Conservation (phyloP, 2,329 filamentous ascomycete species). For the Phyllosticta citrichinensis region DNA sequence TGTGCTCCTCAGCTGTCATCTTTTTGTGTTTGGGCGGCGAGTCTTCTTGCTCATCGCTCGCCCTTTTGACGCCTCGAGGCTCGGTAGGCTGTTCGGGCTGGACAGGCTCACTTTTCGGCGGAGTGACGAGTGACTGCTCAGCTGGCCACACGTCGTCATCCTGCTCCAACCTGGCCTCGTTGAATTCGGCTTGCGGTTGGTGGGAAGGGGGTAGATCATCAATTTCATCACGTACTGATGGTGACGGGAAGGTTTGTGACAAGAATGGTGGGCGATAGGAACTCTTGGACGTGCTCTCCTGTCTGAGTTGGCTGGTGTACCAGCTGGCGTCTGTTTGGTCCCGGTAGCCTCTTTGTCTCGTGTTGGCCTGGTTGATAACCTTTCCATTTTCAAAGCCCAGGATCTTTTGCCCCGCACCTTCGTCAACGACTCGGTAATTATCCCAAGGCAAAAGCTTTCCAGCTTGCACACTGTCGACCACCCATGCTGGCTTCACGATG, state of each 20-base stretch:
- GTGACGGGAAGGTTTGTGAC: constrained; percentile 18
- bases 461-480: constrained; percentile 77
- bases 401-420: constrained; percentile 72
- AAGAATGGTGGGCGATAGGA: constrained; percentile 18
- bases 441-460: constrained; percentile 79
- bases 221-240: constrained; percentile 17
- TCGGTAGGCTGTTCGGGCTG: not conserved
- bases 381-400: constrained; percentile 54
- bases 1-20: constrained; percentile 87
- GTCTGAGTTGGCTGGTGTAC: constrained; percentile 63
- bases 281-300: constrained; percentile 17
- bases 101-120: constrained; percentile 22
- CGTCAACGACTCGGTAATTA: constrained; percentile 72
- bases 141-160: constrained; percentile 8
- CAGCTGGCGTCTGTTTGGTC: constrained; percentile 77
- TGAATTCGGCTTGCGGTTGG: constrained; percentile 20
- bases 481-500: constrained; percentile 90
- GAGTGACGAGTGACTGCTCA: constrained; percentile 15
- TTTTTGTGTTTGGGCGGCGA: constrained; percentile 25
- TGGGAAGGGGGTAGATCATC: constrained; percentile 23
- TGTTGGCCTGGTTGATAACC: constrained; percentile 56
- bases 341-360: constrained; percentile 55
- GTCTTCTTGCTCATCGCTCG: not conserved
- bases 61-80: not conserved
- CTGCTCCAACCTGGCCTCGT: not conserved